phyloP scores from a whole-genome alignment of 208 protist genomes.

The Perkinsela sp. region DNA sequence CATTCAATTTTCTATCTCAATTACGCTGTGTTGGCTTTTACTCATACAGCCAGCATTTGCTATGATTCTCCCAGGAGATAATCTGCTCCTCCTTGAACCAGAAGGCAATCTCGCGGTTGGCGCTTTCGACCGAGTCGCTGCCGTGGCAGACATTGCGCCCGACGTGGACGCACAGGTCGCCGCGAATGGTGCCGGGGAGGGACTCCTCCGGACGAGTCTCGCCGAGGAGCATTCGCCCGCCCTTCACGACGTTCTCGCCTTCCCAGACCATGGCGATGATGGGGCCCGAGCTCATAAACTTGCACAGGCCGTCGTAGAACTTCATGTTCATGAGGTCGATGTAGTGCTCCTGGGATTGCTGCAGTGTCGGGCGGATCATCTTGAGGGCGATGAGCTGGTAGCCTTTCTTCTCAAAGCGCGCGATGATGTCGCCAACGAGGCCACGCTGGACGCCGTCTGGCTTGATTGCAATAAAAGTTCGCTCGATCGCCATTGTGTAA shows the following conservation, averaged over 20 bases:
- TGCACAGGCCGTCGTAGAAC: conserved; percentile 72
- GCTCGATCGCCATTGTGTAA: conserved; percentile 14
- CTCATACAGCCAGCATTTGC: conserved; percentile 49
- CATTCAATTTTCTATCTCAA: conserved; percentile 4
- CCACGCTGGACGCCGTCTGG: conserved; percentile 73
- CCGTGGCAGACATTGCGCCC: conserved; percentile 88
- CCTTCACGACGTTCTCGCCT: conserved; percentile 74
- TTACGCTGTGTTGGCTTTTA: conserved; percentile 8
- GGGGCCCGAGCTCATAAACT: conserved; percentile 80
- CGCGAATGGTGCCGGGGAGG: conserved; percentile 80
- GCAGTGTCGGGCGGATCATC: conserved; percentile 34
- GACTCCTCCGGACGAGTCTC: conserved; percentile 74
- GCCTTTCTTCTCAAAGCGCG: conserved; percentile 74
- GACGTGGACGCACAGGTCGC: conserved; percentile 76
- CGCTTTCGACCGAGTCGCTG: conserved; percentile 70
- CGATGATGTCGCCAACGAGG: conserved; percentile 75
- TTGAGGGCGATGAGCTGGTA: conserved; percentile 82
- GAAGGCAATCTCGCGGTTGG: conserved; percentile 74
- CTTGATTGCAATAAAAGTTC: conserved; percentile 82
- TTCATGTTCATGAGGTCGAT: conserved; percentile 49
- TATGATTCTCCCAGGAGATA: conserved; percentile 33
- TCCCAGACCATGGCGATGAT: conserved; percentile 90
- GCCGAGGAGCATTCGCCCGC: conserved; percentile 72
- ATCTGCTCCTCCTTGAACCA: conserved; percentile 81
- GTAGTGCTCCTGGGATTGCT: conserved; percentile 64